Conservation (phyloP, 2,329 filamentous ascomycete species). For the Curvularia lunata region DNA sequence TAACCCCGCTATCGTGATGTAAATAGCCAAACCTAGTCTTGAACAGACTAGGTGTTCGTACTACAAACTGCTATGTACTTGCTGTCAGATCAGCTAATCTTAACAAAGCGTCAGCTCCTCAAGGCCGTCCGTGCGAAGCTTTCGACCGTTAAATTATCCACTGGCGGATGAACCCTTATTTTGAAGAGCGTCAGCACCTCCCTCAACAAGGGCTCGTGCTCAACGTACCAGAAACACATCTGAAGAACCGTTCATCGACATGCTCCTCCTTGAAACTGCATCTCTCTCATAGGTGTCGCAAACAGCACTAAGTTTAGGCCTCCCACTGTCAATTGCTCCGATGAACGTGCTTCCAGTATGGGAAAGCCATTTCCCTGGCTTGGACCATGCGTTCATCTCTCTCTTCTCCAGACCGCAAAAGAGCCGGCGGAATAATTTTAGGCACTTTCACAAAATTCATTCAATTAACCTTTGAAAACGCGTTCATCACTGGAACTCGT, state of each 20-base stretch:
- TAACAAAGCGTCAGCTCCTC: not conserved
- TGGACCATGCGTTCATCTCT: not conserved
- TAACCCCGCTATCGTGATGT: not conserved
- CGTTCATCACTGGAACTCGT: not conserved
- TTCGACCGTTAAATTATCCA: not conserved
- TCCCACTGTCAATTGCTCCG: not conserved
- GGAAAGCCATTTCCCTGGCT: not conserved
- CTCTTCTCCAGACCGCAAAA: not conserved
- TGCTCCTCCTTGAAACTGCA: not conserved
- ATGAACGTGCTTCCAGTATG: not conserved
- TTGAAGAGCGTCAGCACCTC: not conserved
- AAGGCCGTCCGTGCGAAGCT: not conserved
- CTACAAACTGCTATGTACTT: not conserved
- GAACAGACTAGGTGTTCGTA: not conserved
- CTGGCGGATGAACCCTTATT: not conserved
- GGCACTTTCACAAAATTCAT: not conserved
- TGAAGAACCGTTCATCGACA: not conserved
- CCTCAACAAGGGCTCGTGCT: conserved; percentile 1
- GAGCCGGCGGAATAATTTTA: not conserved
- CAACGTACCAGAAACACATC: not conserved
- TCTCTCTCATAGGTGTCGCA: not conserved
- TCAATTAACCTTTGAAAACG: not conserved
- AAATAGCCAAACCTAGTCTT: not conserved
- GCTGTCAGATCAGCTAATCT: not conserved
- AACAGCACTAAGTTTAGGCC: not conserved